Conservation (phyloP, 352 stramenopile species). For the Peronosclerospora sorghi region DNA sequence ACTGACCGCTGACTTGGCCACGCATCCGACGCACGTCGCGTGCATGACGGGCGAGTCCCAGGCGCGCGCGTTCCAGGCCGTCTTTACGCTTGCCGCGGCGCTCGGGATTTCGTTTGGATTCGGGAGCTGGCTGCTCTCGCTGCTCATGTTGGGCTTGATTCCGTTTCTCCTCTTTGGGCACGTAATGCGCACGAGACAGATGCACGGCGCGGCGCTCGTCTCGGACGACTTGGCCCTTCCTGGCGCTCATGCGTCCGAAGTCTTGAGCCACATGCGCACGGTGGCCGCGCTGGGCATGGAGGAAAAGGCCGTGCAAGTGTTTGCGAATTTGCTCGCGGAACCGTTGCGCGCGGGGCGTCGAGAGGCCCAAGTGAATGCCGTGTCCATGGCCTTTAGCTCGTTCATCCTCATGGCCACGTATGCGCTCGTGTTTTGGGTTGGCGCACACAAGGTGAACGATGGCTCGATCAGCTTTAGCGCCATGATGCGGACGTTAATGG, state of each 20-base stretch:
- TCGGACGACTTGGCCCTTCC: constrained; percentile 20
- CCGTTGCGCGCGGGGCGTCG: constrained; percentile 18
- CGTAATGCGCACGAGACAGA: constrained; percentile 24
- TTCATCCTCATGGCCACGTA: constrained; percentile 42
- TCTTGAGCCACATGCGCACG: constrained; percentile 38
- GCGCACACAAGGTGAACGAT: constrained; percentile 32
- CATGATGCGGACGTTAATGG: constrained; percentile 44
- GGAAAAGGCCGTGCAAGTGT: constrained; percentile 12
- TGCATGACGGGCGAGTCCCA: constrained; percentile 33
- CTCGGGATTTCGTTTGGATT: constrained; percentile 48
- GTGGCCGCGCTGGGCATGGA: constrained; percentile 33
- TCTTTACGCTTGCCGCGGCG: constrained; percentile 25
- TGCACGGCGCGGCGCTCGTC: constrained; percentile 11
- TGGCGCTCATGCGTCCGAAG: constrained; percentile 36
- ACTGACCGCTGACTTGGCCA: constrained; percentile 50
- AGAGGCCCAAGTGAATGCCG: constrained; percentile 30
- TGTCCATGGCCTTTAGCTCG: constrained; percentile 62
- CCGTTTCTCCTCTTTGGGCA: constrained; percentile 45
- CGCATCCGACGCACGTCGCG: constrained; percentile 34
- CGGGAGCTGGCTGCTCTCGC: constrained; percentile 54
- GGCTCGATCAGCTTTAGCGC: constrained; percentile 28
- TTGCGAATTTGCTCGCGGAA: constrained; percentile 13
- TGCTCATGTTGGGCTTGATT: constrained; percentile 53
- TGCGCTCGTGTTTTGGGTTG: constrained; percentile 55
- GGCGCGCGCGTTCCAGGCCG: constrained; percentile 30